A percentile compares a stretch with the other conserved stretches of the same genome.
These are phyloP conservation scores for Lachnellula suecica DNA, from an alignment of 2,329 filamentous ascomycete genomes.

Conservation along the genomic window DNA sequence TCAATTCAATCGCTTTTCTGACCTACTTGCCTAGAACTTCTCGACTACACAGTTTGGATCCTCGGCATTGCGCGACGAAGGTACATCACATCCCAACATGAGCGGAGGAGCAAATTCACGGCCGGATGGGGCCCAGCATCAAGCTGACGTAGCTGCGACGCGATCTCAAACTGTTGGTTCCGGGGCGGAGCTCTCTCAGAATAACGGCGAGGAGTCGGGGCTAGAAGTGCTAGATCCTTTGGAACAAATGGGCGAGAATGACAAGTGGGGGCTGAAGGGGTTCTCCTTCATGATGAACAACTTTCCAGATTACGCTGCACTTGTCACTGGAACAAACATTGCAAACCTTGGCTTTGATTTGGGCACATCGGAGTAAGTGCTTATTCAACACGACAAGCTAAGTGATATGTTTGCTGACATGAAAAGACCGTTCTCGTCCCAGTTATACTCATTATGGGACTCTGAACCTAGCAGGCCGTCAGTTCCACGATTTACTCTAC, in stretches of 20 bases:
- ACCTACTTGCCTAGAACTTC: slow-evolving; percentile 18
- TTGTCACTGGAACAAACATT: slow-evolving; percentile 60
- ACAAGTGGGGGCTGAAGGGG: slow-evolving; percentile 66
- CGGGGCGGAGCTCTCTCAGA: slow-evolving; percentile 20
- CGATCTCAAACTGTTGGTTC: slow-evolving; percentile 24
- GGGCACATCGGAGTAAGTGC: slow-evolving; percentile 54
- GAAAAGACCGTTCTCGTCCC: slow-evolving; percentile 47
- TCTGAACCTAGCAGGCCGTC: slow-evolving; percentile 57
- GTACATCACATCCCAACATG: slow-evolving; percentile 22
- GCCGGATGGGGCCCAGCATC: slow-evolving; percentile 20
- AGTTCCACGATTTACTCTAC: slow-evolving; percentile 56
- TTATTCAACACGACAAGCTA: neutral
- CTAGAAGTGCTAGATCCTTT: slow-evolving; percentile 55
- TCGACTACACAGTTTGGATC: slow-evolving; percentile 23
- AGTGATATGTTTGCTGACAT: slow-evolving; percentile 16
- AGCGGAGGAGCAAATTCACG: slow-evolving; percentile 14
- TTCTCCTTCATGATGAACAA: slow-evolving; percentile 59
- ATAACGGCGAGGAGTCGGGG: slow-evolving; percentile 24
- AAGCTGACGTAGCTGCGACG: slow-evolving; percentile 11
- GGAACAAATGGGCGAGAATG: slow-evolving; percentile 58
- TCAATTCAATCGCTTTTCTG: slow-evolving; percentile 1
- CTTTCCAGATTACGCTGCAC: slow-evolving; percentile 61
- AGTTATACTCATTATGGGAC: slow-evolving; percentile 62
- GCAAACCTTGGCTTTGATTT: slow-evolving; percentile 57
- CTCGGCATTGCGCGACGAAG: slow-evolving; percentile 23